Conservation (phyloP, 352 stramenopile genomes). For the Globisporangium iwayamae region DNA sequence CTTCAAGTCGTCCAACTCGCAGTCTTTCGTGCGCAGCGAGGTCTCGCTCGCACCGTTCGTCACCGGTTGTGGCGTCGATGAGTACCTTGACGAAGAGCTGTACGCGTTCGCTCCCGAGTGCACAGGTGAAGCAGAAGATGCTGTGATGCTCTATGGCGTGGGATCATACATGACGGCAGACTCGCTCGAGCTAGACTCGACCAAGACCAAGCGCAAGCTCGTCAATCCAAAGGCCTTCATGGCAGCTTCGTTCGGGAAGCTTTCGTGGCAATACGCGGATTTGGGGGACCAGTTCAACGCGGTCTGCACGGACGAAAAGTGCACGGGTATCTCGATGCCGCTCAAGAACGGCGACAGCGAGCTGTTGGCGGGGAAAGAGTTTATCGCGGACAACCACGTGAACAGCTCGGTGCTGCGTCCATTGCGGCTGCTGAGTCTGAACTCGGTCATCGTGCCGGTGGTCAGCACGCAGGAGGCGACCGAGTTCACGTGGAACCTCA, state of each 20-base stretch:
- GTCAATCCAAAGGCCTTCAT: slow-evolving; percentile 20
- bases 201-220: slow-evolving; percentile 13
- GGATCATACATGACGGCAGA: slow-evolving; percentile 18
- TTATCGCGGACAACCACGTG: slow-evolving; percentile 21
- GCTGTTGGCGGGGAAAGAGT: slow-evolving; percentile 30
- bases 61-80: background rate
- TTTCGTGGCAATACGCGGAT: slow-evolving; percentile 29
- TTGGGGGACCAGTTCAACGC: slow-evolving; percentile 25
- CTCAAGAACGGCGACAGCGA: slow-evolving; percentile 19
- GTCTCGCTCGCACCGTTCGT: slow-evolving; percentile 15
- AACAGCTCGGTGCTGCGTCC: slow-evolving; percentile 10
- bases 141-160: slow-evolving; percentile 17
- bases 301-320: slow-evolving; percentile 24
- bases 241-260: slow-evolving; percentile 39
- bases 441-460: slow-evolving; percentile 13
- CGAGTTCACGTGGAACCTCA: slow-evolving; percentile 14
- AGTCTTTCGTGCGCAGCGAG: slow-evolving; percentile 15
- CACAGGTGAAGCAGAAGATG: background rate
- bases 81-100: slow-evolving; percentile 4
- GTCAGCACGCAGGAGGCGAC: background rate
- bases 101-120: slow-evolving; percentile 10
- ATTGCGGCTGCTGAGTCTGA: slow-evolving; percentile 15
- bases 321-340: slow-evolving; percentile 32
- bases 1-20: slow-evolving; percentile 13
- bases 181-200: slow-evolving; percentile 13